Percentiles rank a stretch among this genome's conserved stretches.
Conservation (phyloP, 768 basidiomycete species). For the Trametes elegans region DNA sequence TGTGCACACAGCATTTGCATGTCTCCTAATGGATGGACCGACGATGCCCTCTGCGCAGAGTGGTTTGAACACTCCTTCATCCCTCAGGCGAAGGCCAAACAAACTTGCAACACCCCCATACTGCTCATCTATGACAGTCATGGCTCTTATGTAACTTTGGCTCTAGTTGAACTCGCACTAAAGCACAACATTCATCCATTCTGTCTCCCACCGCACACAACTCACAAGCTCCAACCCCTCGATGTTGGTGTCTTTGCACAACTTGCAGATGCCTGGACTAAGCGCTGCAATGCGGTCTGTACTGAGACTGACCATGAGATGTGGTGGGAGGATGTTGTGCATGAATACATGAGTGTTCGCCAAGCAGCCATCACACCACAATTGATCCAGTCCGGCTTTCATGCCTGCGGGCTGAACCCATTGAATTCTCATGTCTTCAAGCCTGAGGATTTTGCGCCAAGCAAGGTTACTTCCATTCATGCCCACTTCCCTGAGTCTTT, state of each 20-base stretch:
- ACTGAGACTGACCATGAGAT: neutral
- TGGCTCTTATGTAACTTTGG: conserved; percentile 35
- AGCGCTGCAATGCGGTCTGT: neutral
- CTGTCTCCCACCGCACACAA: conserved; percentile 40
- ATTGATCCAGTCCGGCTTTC: neutral
- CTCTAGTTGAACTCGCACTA: conserved; percentile 29
- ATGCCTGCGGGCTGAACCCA: no score
- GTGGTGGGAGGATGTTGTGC: neutral
- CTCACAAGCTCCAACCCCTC: conserved; percentile 42
- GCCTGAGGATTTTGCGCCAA: neutral
- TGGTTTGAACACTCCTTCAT: conserved; percentile 43
- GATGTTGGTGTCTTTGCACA: conserved; percentile 41
- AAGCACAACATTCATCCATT: conserved; percentile 33
- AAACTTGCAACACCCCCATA: conserved; percentile 31
- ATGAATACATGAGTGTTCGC: neutral
- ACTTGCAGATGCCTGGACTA: conserved; percentile 30
- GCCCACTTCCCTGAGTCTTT: neutral
- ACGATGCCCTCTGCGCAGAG: conserved; percentile 32
- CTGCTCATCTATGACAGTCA: conserved; percentile 45
- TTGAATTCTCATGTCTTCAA: no score
- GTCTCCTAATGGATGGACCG: conserved; percentile 43
- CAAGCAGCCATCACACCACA: neutral
- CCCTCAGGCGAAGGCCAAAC: conserved; percentile 32
- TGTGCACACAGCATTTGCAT: conserved; percentile 28
- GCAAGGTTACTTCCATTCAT: neutral